Conservation (phyloP, 148 eudicot genomes). For the Vaccinium darrowii region DNA sequence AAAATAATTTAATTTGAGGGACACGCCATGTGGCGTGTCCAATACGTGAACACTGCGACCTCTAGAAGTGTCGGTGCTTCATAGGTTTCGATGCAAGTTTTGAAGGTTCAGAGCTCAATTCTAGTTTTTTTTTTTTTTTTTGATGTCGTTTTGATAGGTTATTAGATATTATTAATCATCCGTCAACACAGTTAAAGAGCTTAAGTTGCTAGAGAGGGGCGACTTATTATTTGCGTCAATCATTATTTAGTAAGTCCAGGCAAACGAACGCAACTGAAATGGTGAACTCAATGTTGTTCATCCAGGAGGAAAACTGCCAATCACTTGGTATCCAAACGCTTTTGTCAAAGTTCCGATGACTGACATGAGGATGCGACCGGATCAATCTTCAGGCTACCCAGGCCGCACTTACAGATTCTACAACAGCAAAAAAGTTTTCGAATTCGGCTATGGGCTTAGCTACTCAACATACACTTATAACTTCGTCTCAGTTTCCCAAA, state of each 20-base stretch:
- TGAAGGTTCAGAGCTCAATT: no score
- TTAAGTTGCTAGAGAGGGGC: no score
- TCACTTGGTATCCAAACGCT: slow-evolving; percentile 74
- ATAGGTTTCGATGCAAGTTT: no score
- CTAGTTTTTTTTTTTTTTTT: no score
- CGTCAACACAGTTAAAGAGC: no score
- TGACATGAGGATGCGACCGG: slow-evolving; percentile 83
- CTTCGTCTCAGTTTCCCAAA: slow-evolving; percentile 44
- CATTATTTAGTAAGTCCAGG: neutral
- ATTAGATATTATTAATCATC: no score
- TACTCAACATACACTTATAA: slow-evolving; percentile 56
- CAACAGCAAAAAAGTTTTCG: slow-evolving; percentile 58
- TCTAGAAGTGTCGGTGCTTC: no score
- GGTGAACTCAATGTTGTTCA: slow-evolving; percentile 2
- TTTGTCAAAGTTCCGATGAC: slow-evolving; percentile 68
- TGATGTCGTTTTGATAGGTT: no score
- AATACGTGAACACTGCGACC: no score
- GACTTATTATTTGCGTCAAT: no score
- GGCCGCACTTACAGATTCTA: slow-evolving; percentile 90
- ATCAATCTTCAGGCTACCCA: slow-evolving; percentile 63
- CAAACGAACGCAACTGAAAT: neutral
- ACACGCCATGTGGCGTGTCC: no score
- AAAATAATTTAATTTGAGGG: no score
- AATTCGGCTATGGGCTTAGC: slow-evolving; percentile 84
- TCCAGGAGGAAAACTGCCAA: slow-evolving; percentile 73